Evolutionary conservation across 495 filamentous ascomycete species (phyloP), one percentile per base, ranked within the genome.

Genomic region (Daldinia loculata): DNA sequence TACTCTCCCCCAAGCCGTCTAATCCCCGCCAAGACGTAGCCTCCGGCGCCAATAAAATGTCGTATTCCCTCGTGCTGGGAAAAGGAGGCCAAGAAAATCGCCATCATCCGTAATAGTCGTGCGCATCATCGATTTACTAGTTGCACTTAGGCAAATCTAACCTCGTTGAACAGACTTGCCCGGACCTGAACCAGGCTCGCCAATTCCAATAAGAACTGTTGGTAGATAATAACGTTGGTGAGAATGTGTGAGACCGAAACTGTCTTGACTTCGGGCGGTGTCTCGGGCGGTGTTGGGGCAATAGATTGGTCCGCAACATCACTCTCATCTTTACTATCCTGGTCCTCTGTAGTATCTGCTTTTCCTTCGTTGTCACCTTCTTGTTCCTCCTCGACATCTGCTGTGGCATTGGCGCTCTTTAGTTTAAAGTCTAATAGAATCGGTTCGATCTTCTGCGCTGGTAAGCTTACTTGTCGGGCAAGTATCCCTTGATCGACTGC

Each of bases 181-280:
- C 95, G 84, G 11, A 94, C 90, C 74, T 98, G 93, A 58, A 97
- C 86, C 74, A 97, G 79, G 8, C 94, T 95, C 3, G 93, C 90
- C 38, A 98, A 77, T 80, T 99, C 95, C 48, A 98, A 82, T 6
- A 97, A 79, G 77, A 99, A 99, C 69, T 96, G 92, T 77, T 92
- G 90, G 69, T 91, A 80, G 58, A 93, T 83, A 51, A 92, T 85
- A 22, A 88, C 85, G 72, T 93, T 93, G 6, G 95, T 98, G 59
- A 99, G 81, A 2, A 98, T 86, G 77, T 98, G 93, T 56, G 92
- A 92, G 5, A 99, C 85, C 15, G 89, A 94, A 12, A 90, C 88
- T 26, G 85, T 82, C 70, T 82, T 82, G 50, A 77, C 79, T 62
- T 77, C 75, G 6, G 56, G 56, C 43, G 76, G 63, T 27, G 62